phyloP scores from a whole-genome alignment of 139 green algal species.

The Coelastrella sp. region DNA sequence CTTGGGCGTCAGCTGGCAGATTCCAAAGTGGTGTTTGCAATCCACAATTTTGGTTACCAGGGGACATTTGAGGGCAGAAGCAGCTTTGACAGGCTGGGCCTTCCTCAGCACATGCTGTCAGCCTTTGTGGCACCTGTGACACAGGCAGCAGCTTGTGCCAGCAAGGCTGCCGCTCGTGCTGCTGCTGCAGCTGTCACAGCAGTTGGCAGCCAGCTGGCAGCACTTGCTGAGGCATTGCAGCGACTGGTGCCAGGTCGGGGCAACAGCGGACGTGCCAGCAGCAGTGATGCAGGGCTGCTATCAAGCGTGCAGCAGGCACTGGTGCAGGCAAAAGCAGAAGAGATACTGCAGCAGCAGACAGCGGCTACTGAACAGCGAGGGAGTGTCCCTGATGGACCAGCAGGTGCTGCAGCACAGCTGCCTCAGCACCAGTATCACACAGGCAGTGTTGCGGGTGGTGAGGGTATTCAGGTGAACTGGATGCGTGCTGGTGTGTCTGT shows the following conservation, averaged over 20 bases:
- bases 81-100: constrained; percentile 31
- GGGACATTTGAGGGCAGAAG: constrained; percentile 22
- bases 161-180: background rate
- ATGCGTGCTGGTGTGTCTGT: constrained; percentile 72
- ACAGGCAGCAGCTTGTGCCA: background rate
- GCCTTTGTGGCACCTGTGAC: constrained; percentile 8
- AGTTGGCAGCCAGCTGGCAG: constrained; percentile 41
- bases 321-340: constrained; percentile 37
- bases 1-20: constrained; percentile 48
- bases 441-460: background rate
- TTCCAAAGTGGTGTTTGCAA: constrained; percentile 56
- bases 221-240: constrained; percentile 22
- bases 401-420: too few relatives aligned
- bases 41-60: constrained; percentile 76
- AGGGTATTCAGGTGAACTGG: constrained; percentile 71
- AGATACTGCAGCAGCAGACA: constrained; percentile 11
- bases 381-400: too few relatives aligned
- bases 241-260: background rate
- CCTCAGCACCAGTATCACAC: background rate
- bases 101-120: constrained; percentile 7
- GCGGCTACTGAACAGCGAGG: too few relatives aligned
- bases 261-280: constrained; percentile 26
- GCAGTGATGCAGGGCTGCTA: background rate
- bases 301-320: constrained; percentile 44
- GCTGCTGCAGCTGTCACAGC: constrained; percentile 17